Conservation (phyloP, 2,329 filamentous ascomycete genomes). For the Rhynchosporium secalis region DNA sequence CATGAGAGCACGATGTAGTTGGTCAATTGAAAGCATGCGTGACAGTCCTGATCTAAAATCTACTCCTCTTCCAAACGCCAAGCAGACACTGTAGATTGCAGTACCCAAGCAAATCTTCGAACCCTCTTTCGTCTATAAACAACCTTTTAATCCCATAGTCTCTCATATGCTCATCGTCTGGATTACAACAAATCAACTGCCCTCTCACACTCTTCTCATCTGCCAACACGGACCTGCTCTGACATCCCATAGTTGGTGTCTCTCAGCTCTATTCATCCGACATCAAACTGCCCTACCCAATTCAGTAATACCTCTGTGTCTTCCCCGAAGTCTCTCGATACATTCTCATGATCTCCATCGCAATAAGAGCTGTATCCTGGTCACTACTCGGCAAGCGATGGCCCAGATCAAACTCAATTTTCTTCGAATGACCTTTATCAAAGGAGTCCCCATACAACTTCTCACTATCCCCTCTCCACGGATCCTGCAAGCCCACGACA, state of each 20-base stretch:
- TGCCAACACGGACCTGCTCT: not conserved
- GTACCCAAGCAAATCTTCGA: not conserved
- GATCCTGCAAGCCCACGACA: conserved; percentile 32
- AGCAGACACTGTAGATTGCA: not conserved
- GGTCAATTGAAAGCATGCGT: not conserved
- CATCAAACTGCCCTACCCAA: not conserved
- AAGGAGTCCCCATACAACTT: conserved; percentile 25
- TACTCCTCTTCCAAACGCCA: conserved; percentile 7
- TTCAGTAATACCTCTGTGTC: conserved; percentile 13
- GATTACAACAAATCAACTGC: not conserved
- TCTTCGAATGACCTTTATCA: conserved; percentile 21
- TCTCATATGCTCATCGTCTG: not conserved
- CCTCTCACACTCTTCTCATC: not conserved
- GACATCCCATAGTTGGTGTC: too few species aligned
- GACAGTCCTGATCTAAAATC: not conserved
- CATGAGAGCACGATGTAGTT: too few species aligned
- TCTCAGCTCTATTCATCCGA: not conserved
- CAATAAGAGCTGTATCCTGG: conserved; percentile 29
- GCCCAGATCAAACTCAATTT: conserved; percentile 31
- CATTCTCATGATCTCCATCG: conserved; percentile 30
- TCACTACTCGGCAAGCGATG: conserved; percentile 30
- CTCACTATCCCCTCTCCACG: conserved; percentile 27
- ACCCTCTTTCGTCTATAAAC: not conserved
- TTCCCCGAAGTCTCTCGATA: conserved; percentile 21
- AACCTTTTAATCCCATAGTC: not conserved